Evolutionary conservation across 495 filamentous ascomycete genomes (phyloP).

Genomic region (Evansstolkia leycettana): DNA sequence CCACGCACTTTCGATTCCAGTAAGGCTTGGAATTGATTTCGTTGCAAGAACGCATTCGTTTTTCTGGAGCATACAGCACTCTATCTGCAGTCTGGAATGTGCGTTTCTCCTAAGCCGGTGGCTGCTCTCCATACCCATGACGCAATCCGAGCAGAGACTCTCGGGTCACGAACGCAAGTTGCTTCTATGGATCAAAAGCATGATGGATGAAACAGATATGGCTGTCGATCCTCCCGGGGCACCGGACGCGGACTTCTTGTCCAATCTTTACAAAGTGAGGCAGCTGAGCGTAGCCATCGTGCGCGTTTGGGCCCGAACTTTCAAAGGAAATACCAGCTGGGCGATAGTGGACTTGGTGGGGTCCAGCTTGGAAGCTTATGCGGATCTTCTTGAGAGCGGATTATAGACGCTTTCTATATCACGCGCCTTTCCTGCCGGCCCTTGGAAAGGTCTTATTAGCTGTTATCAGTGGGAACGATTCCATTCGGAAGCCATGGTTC

Average conservation of each 20-base stretch:
- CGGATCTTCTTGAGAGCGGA: conserved; percentile 23
- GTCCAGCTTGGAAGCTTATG: conserved; percentile 32
- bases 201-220: conserved; percentile 69
- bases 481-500: too few species aligned
- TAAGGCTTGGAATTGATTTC: conserved; percentile 39
- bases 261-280: conserved; percentile 31
- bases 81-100: conserved; percentile 41
- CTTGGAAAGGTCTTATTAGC: not conserved
- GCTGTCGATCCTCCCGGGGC: conserved; percentile 39
- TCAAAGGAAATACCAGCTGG: conserved; percentile 44
- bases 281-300: conserved; percentile 39
- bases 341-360: conserved; percentile 40
- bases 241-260: conserved; percentile 31
- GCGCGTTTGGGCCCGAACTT: conserved; percentile 40
- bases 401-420: not conserved
- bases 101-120: conserved; percentile 42
- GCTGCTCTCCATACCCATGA: conserved; percentile 36
- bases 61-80: conserved; percentile 45
- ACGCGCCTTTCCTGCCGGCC: not conserved
- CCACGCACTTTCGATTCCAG: conserved; percentile 41
- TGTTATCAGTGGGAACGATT: too few species aligned
- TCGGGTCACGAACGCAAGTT: conserved; percentile 50
- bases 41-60: conserved; percentile 41
- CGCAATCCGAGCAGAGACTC: conserved; percentile 30
- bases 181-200: conserved; percentile 54